These are phyloP conservation scores for Pythium folliculosum DNA, from an alignment of 352 stramenopile species.

Conservation along the genomic window DNA sequence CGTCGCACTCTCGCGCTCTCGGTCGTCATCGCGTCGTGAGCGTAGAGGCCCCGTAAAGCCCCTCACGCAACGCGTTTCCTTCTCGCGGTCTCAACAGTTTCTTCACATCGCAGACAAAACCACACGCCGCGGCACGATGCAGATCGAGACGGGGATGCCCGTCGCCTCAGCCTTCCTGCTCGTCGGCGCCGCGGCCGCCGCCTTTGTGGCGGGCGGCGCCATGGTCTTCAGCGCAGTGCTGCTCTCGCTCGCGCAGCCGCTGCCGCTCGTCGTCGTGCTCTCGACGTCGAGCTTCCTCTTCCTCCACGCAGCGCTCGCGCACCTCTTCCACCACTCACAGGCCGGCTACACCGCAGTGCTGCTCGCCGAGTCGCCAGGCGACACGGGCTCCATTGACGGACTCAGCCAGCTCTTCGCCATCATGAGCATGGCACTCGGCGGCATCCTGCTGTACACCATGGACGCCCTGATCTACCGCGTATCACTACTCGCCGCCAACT, in stretches of 20 bases:
- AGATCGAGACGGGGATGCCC: conserved; percentile 22
- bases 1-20: too few species aligned
- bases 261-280: conserved; percentile 31
- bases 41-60: neutral
- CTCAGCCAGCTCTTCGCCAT: conserved; percentile 23
- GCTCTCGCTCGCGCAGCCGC: conserved; percentile 24
- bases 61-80: neutral
- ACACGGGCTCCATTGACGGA: neutral
- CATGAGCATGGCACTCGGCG: conserved; percentile 20
- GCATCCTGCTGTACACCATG: conserved; percentile 24
- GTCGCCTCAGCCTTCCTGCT: conserved; percentile 24
- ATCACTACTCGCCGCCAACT: conserved; percentile 21
- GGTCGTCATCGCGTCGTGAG: conserved; percentile 9
- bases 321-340: conserved; percentile 17
- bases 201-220: conserved; percentile 24
- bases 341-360: conserved; percentile 8
- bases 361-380: neutral
- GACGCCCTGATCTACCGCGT: conserved; percentile 29
- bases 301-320: conserved; percentile 19
- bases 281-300: conserved; percentile 31
- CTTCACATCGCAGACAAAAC: too few species aligned
- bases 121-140: conserved; percentile 1
- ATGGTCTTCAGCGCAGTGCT: conserved; percentile 35
- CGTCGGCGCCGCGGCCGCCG: conserved; percentile 16
- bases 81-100: neutral